Base-by-base conservation (phyloP, 805 yeast genomes). In the Isabelozyma pseudorhagii region DNA sequence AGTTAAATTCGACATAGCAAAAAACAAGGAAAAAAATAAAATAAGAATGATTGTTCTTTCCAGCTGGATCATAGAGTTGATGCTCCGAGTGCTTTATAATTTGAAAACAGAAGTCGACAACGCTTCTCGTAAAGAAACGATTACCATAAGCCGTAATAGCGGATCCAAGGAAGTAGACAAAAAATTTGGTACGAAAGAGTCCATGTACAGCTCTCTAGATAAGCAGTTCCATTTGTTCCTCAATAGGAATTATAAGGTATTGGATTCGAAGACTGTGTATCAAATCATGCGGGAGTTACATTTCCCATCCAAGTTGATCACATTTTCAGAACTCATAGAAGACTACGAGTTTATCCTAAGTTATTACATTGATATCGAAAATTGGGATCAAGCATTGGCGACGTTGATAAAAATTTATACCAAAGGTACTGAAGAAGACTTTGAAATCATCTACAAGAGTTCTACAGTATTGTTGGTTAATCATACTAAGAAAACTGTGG, bases 381-480 rank as follows among this genome's bases (percentile, higher is more conserved):
- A 84, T 52, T 94, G 97, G 96, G 63, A 71, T 11, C 84, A 84
- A 49, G 87, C 96, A 0, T 64, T 89, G 46, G 79, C 80, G 46
- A 78, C 83, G 0, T 56, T 86, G 38, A 58, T 82, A n/a, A 69
- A 74, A 38, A 73, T 79, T 41, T 77, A 77, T 47, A 75, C 0
- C 61, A 68, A 0, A 29, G 42, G 50, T n/a, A 28, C 42, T 14
- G 47, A 49, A 1, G 54, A 50, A 11, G 54, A 60, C 5, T 57
- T 56, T 15, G 62, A 57, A 8, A 47, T 81, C 8, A 78, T 87
- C 5, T 89, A 90, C 67, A 79, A 80, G 52, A 83, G 84, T 51
- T 77, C 97, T 0, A 83, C 86, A 0, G 84, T 84, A 0, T 64
- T 94, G 38, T 63, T 94, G 46, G 72, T 83, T 2, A 87, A 88